Conservation (phyloP, 306 rosid species). For the Phaseolus lunatus region DNA sequence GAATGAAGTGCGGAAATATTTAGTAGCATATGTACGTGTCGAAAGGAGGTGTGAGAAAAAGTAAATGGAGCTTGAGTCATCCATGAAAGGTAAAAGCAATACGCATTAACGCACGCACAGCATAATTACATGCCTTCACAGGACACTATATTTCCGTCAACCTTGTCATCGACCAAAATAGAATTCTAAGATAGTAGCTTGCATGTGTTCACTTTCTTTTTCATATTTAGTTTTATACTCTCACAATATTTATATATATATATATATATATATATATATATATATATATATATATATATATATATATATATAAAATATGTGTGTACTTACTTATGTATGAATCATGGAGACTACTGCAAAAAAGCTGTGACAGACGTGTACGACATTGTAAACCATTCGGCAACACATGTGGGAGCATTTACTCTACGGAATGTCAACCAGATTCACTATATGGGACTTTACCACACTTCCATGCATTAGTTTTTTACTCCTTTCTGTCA, state of each 20-base stretch:
- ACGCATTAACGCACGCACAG: slow-evolving; percentile 15
- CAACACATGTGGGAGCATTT: slow-evolving; percentile 11
- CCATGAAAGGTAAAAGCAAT: slow-evolving; percentile 29
- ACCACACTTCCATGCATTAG: slow-evolving; percentile 5
- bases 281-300: no score
- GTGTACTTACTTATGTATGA: not conserved
- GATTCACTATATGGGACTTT: not conserved
- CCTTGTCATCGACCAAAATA: slow-evolving; percentile 6
- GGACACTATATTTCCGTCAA: slow-evolving; percentile 30
- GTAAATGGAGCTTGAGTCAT: slow-evolving; percentile 42
- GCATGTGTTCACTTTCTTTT: no score
- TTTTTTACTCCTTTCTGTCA: not conserved
- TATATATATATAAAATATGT: no score
- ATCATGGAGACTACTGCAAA: not conserved
- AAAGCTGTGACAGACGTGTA: slow-evolving; percentile 40
- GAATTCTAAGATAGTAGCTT: not conserved
- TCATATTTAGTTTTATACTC: no score
- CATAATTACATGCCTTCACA: not conserved
- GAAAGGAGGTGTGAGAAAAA: not conserved
- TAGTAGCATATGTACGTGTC: not conserved
- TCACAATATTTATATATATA: no score
- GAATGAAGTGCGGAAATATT: not conserved
- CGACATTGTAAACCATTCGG: slow-evolving; percentile 39
- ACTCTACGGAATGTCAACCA: not conserved
- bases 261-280: no score